A percentile compares a stretch with the other conserved stretches of the same genome.
Evolutionary conservation across 1,284 basidiomycete genomes (phyloP).

Genomic region (Heliocybe sulcata): DNA sequence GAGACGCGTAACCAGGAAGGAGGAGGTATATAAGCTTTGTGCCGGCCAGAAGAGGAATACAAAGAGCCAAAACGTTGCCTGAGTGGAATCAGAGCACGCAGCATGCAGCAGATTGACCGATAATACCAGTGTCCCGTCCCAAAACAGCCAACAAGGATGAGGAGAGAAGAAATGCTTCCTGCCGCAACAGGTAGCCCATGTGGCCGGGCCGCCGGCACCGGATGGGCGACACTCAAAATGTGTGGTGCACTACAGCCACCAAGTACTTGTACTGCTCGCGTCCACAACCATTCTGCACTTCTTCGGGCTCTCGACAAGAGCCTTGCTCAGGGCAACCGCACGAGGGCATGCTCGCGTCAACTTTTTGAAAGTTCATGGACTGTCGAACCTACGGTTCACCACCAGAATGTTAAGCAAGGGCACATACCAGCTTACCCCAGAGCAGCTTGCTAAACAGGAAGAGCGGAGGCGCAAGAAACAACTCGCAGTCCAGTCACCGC

Average conservation of each 20-base stretch:
- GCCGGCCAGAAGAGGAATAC: not conserved
- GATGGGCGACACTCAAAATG: too few relatives aligned
- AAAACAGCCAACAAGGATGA: not conserved
- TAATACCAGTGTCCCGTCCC: not conserved
- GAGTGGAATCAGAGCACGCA: not conserved
- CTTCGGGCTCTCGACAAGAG: not conserved
- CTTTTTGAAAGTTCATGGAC: not conserved
- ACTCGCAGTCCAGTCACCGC: constrained; percentile 5
- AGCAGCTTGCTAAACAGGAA: constrained; percentile 47
- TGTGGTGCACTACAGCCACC: too few relatives aligned
- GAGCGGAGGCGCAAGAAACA: constrained; percentile 45
- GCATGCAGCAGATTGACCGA: constrained; percentile 1
- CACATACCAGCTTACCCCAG: constrained; percentile 32
- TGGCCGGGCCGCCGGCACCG: not conserved
- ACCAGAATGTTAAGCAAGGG: not conserved
- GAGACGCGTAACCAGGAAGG: not conserved
- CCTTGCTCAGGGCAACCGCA: not conserved
- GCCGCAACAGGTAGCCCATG: not conserved
- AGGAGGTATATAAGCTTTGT: not conserved
- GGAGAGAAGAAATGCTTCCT: not conserved
- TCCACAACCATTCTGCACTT: not conserved
- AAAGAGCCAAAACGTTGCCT: not conserved
- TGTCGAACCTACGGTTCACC: not conserved
- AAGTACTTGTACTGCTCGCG: too few relatives aligned
- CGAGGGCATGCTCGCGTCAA: not conserved